phyloP scores from a whole-genome alignment of 768 basidiomycete genomes.

The Podaxis sp. region DNA sequence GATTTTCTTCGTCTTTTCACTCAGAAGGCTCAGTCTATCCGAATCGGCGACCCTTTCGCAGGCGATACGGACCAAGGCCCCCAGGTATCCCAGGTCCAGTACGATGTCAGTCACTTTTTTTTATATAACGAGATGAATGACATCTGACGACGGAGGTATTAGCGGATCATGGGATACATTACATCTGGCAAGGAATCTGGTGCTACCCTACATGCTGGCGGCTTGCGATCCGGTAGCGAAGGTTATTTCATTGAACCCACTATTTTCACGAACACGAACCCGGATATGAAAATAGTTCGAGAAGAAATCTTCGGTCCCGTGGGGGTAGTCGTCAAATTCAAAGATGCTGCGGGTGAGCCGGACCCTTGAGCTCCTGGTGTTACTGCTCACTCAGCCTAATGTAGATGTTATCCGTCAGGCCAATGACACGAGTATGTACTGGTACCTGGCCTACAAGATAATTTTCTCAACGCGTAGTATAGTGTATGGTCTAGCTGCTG shows the following conservation, averaged over 20 bases:
- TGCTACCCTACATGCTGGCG: conserved; percentile 66
- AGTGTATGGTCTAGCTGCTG: conserved; percentile 74
- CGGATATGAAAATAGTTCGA: conserved; percentile 71
- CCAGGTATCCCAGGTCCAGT: conserved; percentile 68
- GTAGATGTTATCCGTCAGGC: conserved; percentile 55
- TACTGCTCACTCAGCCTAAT: neutral
- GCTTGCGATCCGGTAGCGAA: conserved; percentile 46
- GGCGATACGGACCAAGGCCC: conserved; percentile 62
- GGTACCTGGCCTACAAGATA: too few relatives aligned
- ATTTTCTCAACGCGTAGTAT: too few relatives aligned
- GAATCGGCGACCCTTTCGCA: conserved; percentile 65
- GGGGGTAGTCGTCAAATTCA: conserved; percentile 74
- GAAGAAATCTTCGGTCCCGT: conserved; percentile 87
- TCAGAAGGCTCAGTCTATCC: conserved; percentile 42
- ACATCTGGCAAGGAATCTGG: conserved; percentile 70
- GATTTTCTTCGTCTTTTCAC: conserved; percentile 62
- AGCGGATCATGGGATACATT: conserved; percentile 81
- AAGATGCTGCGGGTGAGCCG: conserved; percentile 44
- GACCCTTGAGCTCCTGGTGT: neutral
- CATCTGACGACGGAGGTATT: neutral
- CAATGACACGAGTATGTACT: conserved; percentile 54
- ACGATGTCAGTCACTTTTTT: conserved; percentile 40
- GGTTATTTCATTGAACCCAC: conserved; percentile 75
- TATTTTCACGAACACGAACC: conserved; percentile 63
- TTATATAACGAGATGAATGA: neutral